Conservation (phyloP, 768 basidiomycete genomes). For the Stropharia rugosoannulata region DNA sequence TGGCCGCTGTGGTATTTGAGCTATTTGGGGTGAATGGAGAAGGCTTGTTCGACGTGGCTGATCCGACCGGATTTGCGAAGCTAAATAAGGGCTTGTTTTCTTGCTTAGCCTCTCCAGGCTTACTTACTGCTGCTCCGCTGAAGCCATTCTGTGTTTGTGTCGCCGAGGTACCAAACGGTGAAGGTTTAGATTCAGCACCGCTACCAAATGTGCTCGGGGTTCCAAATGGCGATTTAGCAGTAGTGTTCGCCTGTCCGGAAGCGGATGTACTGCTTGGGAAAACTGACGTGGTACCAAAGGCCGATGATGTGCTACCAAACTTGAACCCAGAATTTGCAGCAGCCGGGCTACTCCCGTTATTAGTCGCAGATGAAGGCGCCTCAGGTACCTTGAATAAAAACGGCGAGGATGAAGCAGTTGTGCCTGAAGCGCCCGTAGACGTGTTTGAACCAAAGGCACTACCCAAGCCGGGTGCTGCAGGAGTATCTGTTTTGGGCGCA, state of each 20-base stretch:
- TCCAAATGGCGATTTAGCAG: conserved; percentile 11
- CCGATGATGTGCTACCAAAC: conserved; percentile 12
- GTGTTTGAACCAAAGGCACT: conserved; percentile 1
- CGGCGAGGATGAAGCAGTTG: conserved; percentile 1
- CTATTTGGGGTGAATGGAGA: not conserved
- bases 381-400: conserved; percentile 9
- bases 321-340: conserved; percentile 11
- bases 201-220: conserved; percentile 10
- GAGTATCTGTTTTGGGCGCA: conserved; percentile 8
- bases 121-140: conserved; percentile 5
- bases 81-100: conserved; percentile 11
- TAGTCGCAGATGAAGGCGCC: conserved; percentile 9
- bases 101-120: conserved; percentile 3
- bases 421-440: not conserved
- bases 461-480: not conserved
- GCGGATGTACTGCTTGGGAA: not conserved
- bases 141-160: conserved; percentile 15
- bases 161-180: conserved; percentile 21
- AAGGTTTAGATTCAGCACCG: conserved; percentile 1
- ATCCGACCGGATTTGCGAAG: not conserved
- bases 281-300: conserved; percentile 5
- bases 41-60: not conserved
- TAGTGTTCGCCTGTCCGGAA: not conserved
- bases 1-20: not conserved
- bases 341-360: conserved; percentile 2